phyloP scores from a whole-genome alignment of 2,329 filamentous ascomycete genomes.

The Colletotrichum gloeosporioides region DNA sequence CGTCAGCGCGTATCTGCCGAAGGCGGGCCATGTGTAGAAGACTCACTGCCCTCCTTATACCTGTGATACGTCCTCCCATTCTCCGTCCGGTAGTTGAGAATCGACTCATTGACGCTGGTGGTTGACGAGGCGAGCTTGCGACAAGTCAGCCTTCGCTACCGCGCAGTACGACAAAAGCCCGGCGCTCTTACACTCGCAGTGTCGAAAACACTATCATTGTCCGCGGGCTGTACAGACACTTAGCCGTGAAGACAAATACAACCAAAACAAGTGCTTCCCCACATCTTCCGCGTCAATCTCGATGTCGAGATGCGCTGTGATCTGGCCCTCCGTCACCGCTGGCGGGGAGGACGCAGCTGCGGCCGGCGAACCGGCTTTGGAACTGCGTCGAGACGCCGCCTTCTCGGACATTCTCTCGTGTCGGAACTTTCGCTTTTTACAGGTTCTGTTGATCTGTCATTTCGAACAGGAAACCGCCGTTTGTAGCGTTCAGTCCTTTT shows the following conservation, averaged over 20 bases:
- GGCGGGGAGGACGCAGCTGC: neutral
- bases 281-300: neutral
- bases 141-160: neutral
- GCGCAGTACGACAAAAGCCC: neutral
- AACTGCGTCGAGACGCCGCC: neutral
- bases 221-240: neutral
- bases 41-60: slow-evolving; percentile 17
- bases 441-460: neutral
- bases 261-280: neutral
- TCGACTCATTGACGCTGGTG: slow-evolving; percentile 36
- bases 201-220: neutral
- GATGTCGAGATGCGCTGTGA: neutral
- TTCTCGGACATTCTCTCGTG: neutral
- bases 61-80: slow-evolving; percentile 20
- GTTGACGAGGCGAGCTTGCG: slow-evolving; percentile 22
- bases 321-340: neutral
- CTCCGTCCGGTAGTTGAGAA: neutral
- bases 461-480: neutral
- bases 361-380: neutral
- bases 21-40: neutral
- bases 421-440: neutral
- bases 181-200: neutral
- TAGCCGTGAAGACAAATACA: neutral
- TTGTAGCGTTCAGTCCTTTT: rapidly evolving
- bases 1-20: neutral